phyloP scores from a whole-genome alignment of 2,329 filamentous ascomycete species.

The Fusarium neocosmosporiellum region DNA sequence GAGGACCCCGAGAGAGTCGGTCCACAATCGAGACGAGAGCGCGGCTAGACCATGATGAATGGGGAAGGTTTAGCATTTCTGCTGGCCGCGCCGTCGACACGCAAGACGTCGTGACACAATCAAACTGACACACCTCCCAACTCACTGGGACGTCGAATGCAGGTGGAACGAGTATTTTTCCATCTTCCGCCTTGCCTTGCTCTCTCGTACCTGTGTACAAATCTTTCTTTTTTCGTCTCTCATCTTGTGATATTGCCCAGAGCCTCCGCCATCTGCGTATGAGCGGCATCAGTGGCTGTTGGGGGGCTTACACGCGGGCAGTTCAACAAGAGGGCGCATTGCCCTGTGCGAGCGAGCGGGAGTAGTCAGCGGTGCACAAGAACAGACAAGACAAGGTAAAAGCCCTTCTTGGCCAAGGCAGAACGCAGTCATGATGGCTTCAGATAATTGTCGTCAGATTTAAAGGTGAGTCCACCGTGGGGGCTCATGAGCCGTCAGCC shows the following conservation, averaged over 20 bases:
- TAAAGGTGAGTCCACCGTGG: conserved; percentile 3
- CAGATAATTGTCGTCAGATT: conserved; percentile 3
- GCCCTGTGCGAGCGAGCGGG: neutral
- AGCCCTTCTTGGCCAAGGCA: neutral
- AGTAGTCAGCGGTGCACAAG: neutral
- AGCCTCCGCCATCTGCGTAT: conserved; percentile 1
- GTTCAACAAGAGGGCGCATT: neutral
- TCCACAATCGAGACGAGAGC: conserved; percentile 10
- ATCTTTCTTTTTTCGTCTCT: neutral
- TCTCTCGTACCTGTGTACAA: neutral
- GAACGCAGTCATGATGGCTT: conserved; percentile 7
- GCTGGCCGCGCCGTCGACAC: conserved; percentile 1
- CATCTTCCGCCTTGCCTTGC: neutral
- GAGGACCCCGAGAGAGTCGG: conserved; percentile 20
- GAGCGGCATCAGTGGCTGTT: neutral
- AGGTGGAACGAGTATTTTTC: neutral
- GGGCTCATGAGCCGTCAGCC: conserved; percentile 15
- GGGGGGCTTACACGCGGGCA: neutral
- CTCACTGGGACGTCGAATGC: neutral
- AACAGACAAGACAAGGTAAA: neutral
- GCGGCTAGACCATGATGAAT: conserved; percentile 22
- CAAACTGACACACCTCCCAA: neutral
- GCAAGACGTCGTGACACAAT: neutral
- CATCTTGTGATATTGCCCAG: neutral
- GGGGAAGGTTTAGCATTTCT: conserved; percentile 10